A percentile compares a stretch with the other conserved stretches of the same genome.
These are phyloP conservation scores for Colletotrichum endophyticum DNA, from an alignment of 2,329 filamentous ascomycete genomes.

Conservation along the genomic window DNA sequence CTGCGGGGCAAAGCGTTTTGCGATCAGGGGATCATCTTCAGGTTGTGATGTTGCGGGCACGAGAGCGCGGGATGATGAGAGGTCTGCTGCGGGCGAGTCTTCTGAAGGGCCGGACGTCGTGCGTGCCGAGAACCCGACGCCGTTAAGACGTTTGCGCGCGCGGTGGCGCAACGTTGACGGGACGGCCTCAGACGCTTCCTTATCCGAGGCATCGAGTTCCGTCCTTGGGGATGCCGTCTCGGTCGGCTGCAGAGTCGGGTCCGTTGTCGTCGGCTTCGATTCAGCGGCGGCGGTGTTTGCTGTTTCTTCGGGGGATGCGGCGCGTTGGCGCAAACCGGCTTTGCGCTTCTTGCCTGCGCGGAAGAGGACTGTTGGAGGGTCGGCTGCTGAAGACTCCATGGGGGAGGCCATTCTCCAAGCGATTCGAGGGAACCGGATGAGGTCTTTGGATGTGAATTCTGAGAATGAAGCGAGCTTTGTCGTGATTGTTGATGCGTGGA, in stretches of 20 bases:
- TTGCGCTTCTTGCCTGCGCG: constrained; percentile 66
- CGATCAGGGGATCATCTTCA: constrained; percentile 28
- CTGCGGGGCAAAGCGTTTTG: constrained; percentile 70
- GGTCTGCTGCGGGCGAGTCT: constrained; percentile 7
- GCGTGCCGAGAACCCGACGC: constrained; percentile 58
- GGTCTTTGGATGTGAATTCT: background rate
- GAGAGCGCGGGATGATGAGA: constrained; percentile 1
- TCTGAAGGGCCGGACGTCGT: constrained; percentile 15
- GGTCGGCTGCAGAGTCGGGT: background rate
- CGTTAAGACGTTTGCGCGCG: constrained; percentile 53
- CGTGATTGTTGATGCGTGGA: background rate
- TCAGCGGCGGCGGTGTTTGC: background rate
- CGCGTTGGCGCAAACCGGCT: constrained; percentile 56
- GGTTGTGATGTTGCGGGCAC: constrained; percentile 34
- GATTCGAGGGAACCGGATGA: background rate
- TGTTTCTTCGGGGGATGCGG: constrained; percentile 28
- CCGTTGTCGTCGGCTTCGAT: background rate
- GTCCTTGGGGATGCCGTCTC: background rate
- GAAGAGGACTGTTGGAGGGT: constrained; percentile 49
- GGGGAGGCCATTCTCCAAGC: constrained; percentile 25
- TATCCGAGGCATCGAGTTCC: background rate
- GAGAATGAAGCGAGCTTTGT: background rate
- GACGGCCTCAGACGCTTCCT: constrained; percentile 5
- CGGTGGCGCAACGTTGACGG: constrained; percentile 45
- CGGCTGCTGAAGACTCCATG: constrained; percentile 22